A percentile compares a stretch with the other conserved stretches of the same genome.
phyloP scores from a whole-genome alignment of 306 rosid species.

The Hylodesmum podocarpum region DNA sequence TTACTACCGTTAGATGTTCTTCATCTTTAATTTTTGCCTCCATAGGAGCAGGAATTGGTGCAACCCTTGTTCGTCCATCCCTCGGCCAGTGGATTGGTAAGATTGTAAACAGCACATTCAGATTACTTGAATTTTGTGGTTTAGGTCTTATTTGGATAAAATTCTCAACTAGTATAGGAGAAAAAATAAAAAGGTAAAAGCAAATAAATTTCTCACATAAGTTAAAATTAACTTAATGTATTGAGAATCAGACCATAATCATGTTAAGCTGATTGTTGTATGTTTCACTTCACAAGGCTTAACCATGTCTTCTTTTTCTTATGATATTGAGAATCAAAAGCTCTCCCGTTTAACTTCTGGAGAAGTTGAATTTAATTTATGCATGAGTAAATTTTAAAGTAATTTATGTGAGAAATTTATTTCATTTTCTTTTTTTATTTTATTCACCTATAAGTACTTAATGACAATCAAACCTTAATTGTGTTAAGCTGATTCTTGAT shows the following conservation, averaged over 20 bases:
- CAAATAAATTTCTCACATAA: no score
- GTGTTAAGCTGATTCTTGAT: not conserved
- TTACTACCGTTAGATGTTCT: slow-evolving; percentile 56
- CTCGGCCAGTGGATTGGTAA: slow-evolving; percentile 88
- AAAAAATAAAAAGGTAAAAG: no score
- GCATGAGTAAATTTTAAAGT: not conserved
- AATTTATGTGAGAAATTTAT: not conserved
- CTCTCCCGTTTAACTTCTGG: no score
- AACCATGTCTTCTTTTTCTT: no score
- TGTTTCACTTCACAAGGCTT: no score
- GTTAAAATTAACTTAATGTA: no score
- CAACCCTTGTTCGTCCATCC: slow-evolving; percentile 69
- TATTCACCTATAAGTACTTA: not conserved
- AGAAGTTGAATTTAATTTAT: not conserved
- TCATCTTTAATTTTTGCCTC: slow-evolving; percentile 79
- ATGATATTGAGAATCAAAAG: no score
- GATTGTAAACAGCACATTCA: not conserved
- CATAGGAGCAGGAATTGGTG: slow-evolving; percentile 84
- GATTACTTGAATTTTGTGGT: not conserved
- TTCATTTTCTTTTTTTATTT: not conserved
- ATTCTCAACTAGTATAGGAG: not conserved
- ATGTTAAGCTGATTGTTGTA: no score
- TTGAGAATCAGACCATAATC: no score
- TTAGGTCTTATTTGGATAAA: not conserved
- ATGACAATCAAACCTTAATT: no score